These are phyloP conservation scores for Dothidotthia symphoricarpi DNA, from an alignment of 2,329 filamentous ascomycete species.

Conservation along the genomic window DNA sequence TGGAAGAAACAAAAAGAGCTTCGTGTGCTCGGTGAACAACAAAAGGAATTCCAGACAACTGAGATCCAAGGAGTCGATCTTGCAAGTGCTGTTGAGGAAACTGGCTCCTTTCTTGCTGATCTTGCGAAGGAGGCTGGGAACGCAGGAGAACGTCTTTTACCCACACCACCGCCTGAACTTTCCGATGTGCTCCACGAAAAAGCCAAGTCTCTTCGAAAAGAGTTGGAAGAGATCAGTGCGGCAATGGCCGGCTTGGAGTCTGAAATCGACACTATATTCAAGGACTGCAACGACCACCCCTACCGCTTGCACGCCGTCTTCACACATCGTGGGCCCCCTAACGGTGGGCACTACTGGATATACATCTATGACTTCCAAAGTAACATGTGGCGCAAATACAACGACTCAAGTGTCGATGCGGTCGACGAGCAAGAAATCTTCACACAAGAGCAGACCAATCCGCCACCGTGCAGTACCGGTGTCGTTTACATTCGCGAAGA, in stretches of 20 bases:
- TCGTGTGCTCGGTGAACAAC: constrained; percentile 52
- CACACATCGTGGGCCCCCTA: constrained; percentile 70
- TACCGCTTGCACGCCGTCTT: constrained; percentile 91
- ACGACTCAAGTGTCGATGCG: constrained; percentile 78
- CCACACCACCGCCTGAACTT: constrained; percentile 23
- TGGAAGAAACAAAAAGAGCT: constrained; percentile 74
- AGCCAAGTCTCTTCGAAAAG: constrained; percentile 24
- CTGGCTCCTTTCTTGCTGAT: constrained; percentile 24
- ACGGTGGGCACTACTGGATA: constrained; percentile 88
- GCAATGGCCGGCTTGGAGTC: constrained; percentile 50
- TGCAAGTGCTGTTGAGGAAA: constrained; percentile 32
- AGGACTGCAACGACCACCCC: constrained; percentile 61
- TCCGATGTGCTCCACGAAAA: constrained; percentile 18
- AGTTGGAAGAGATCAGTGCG: constrained; percentile 25
- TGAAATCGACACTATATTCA: constrained; percentile 60
- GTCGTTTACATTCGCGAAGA: constrained; percentile 80
- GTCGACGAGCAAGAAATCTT: constrained; percentile 66
- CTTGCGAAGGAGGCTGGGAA: constrained; percentile 13
- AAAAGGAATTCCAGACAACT: constrained; percentile 43
- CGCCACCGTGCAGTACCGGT: constrained; percentile 53
- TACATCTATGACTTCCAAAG: constrained; percentile 89
- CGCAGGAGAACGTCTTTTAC: constrained; percentile 7
- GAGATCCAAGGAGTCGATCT: constrained; percentile 29
- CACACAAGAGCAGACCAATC: constrained; percentile 57
- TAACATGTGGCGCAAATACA: constrained; percentile 87